Conservation (phyloP, 2,329 filamentous ascomycete genomes). For the Monilinia laxa region DNA sequence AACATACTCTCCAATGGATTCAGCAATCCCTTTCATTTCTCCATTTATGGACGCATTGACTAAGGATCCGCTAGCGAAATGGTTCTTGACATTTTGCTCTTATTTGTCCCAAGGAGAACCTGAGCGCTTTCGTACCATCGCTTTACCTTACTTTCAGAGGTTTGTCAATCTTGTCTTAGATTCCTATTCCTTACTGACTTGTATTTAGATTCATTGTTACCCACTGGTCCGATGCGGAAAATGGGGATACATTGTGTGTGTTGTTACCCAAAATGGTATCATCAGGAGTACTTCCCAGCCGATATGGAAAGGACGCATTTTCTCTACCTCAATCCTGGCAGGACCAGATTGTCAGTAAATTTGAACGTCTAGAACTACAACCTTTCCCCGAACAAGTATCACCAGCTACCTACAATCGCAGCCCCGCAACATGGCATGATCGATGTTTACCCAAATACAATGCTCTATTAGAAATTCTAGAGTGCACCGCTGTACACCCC, state of each 20-base stretch:
- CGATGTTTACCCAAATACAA: slow-evolving; percentile 67
- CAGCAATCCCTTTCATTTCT: slow-evolving; percentile 68
- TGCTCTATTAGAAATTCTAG: slow-evolving; percentile 62
- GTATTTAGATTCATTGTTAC: slow-evolving; percentile 65
- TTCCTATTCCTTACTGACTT: slow-evolving; percentile 29
- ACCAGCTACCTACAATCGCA: slow-evolving; percentile 53
- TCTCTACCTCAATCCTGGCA: slow-evolving; percentile 68
- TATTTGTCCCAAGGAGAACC: slow-evolving; percentile 72
- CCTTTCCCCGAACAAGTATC: slow-evolving; percentile 64
- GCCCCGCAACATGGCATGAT: slow-evolving; percentile 60
- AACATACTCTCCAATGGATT: slow-evolving; percentile 75
- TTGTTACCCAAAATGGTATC: slow-evolving; percentile 65
- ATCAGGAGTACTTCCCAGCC: slow-evolving; percentile 53
- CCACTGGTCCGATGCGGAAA: slow-evolving; percentile 66
- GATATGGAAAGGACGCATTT: slow-evolving; percentile 54
- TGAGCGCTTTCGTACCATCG: slow-evolving; percentile 73
- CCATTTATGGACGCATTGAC: slow-evolving; percentile 64
- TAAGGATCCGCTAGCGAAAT: slow-evolving; percentile 62
- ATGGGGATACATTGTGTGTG: slow-evolving; percentile 69
- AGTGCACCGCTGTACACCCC: slow-evolving; percentile 61
- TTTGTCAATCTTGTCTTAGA: slow-evolving; percentile 38
- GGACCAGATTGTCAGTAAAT: slow-evolving; percentile 67
- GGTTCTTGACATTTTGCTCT: slow-evolving; percentile 84
- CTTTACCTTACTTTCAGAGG: slow-evolving; percentile 79
- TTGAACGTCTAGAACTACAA: slow-evolving; percentile 62